phyloP scores from a whole-genome alignment of 768 basidiomycete species.

The Tephrocybe sp. region DNA sequence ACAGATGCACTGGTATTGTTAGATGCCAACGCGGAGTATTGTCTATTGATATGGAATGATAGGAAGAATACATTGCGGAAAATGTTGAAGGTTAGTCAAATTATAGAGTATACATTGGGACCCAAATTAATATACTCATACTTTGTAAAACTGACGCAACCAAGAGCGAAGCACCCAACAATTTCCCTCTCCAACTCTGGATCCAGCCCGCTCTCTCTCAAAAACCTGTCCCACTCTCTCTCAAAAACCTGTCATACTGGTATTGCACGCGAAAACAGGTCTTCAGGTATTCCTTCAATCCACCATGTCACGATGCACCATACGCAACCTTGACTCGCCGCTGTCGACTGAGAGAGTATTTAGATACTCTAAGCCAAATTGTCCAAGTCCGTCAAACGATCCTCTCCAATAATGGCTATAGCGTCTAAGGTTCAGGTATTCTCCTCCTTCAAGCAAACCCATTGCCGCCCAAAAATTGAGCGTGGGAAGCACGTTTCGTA shows the following conservation, averaged over 20 bases:
- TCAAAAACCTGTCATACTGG: slow-evolving; percentile 33
- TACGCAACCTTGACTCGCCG: slow-evolving; percentile 4
- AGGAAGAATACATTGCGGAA: too few relatives aligned
- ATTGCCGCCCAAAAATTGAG: slow-evolving; percentile 33
- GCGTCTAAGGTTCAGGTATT: slow-evolving; percentile 20
- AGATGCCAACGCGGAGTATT: too few relatives aligned
- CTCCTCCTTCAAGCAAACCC: slow-evolving; percentile 22
- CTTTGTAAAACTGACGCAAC: slow-evolving; percentile 1
- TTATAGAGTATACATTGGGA: neutral
- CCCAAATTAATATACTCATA: neutral
- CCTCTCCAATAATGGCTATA: slow-evolving; percentile 16
- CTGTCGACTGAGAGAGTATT: slow-evolving; percentile 5
- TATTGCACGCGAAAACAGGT: slow-evolving; percentile 31
- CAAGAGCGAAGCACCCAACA: slow-evolving; percentile 3
- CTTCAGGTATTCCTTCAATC: slow-evolving; percentile 32
- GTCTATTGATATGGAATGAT: too few relatives aligned
- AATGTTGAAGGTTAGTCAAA: neutral
- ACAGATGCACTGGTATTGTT: too few relatives aligned
- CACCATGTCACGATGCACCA: slow-evolving; percentile 19
- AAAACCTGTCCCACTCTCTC: too few relatives aligned
- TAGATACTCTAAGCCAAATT: slow-evolving; percentile 27
- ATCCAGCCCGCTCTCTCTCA: slow-evolving; percentile 30
- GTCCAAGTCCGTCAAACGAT: slow-evolving; percentile 27
- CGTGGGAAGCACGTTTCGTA: slow-evolving; percentile 24
- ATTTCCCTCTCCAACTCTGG: slow-evolving; percentile 27